Percentiles rank a stretch among this genome's conserved stretches.
These are phyloP conservation scores for Eurotiales sp. DNA, from an alignment of 2,329 filamentous ascomycete genomes.

Conservation along the genomic window DNA sequence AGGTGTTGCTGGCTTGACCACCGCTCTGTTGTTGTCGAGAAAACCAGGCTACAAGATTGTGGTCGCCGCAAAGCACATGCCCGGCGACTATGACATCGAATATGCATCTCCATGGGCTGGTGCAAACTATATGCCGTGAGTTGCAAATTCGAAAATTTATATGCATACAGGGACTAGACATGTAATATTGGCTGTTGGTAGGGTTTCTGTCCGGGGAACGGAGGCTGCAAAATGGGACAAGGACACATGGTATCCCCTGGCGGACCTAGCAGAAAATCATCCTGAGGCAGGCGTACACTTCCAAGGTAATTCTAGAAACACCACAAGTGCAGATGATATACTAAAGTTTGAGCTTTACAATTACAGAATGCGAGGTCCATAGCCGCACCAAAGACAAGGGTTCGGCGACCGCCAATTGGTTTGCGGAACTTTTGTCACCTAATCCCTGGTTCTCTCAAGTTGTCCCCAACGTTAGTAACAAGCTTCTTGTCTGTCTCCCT, in stretches of 20 bases:
- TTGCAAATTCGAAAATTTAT: neutral
- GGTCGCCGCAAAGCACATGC: slow-evolving; percentile 82
- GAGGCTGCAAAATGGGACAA: slow-evolving; percentile 51
- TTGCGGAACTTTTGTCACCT: slow-evolving; percentile 63
- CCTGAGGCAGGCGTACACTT: slow-evolving; percentile 80
- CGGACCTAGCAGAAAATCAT: slow-evolving; percentile 57
- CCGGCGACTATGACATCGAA: slow-evolving; percentile 86
- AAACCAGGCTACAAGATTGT: slow-evolving; percentile 59
- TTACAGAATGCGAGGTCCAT: slow-evolving; percentile 53
- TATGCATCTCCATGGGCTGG: slow-evolving; percentile 89
- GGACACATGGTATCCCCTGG: slow-evolving; percentile 61
- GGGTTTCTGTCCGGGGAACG: neutral
- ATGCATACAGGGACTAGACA: neutral
- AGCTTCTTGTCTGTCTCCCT: neutral
- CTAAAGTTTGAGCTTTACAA: neutral
- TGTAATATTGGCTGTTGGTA: too few species aligned
- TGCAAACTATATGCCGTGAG: slow-evolving; percentile 72
- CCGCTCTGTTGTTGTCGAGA: slow-evolving; percentile 58
- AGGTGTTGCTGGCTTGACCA: slow-evolving; percentile 63
- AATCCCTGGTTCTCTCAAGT: slow-evolving; percentile 71
- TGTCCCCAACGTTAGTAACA: slow-evolving; percentile 58
- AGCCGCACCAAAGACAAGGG: slow-evolving; percentile 62
- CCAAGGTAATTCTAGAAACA: slow-evolving; percentile 49
- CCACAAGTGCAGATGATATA: neutral
- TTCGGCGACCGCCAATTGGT: slow-evolving; percentile 53